Base-by-base conservation (phyloP, 1,139 yeast genomes). In the Candida sojae region DNA sequence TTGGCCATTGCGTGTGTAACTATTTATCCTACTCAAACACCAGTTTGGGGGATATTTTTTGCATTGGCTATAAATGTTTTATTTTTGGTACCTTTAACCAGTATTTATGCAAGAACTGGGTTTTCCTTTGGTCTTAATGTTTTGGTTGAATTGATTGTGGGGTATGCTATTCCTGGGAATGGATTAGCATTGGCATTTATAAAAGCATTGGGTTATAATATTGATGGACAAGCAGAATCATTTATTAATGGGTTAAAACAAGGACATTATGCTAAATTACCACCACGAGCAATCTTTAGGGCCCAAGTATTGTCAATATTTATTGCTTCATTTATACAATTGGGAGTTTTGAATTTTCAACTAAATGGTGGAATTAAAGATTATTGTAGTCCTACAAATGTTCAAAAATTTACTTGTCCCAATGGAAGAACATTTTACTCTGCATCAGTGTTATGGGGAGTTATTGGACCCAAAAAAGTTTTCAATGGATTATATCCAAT, bases 371-470 rank as follows among this genome's bases (percentile, higher is more conserved):
- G 57, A 35, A 56, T 64, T 6, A 54, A 54, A n/a, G 77, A 73
- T 45, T 67, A 79, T 54, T 84, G 89, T 63, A 61, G 64, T 3
- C 64, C 72, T n/a, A 56, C 59, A 30, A 82, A 80, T 49, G 47
- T 57, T 6, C 70, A 74, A 41, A 68, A 69, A 38, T 81, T 80
- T 58, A 67, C 80, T 5, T 82, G 87, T 58, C 83, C 82, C 28
- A 66, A 61, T 41, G 67, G 76, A n/a, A 68, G 65, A 39, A 77
- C 80, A 0, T 81, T 70, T 61, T 83, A 73, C 63, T 71, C 71
- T 44, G 82, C 88, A 2, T 75, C 84, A 0, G 73, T 83, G 21
- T 67, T 82, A 36, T 84, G 88, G 88, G 88, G 88, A 53, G 83
- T 79, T 35, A 79, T 84, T 58, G 89, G 89, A 4, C 89, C 90